Base-by-base conservation (phyloP, 768 basidiomycete genomes). In the Mycena rosella region DNA sequence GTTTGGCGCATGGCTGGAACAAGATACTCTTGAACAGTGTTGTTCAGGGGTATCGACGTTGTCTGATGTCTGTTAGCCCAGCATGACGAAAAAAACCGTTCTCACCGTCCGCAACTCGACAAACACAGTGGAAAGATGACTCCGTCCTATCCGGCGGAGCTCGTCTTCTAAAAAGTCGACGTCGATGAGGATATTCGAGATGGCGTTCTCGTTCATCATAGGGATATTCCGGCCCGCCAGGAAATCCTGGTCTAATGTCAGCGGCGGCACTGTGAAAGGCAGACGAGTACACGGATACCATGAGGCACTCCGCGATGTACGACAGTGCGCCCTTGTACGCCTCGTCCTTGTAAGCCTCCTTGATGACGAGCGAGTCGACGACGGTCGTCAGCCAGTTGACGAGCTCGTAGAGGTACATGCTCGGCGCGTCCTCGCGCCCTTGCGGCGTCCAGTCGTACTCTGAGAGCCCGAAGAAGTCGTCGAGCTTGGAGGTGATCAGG, bases 371-470 rank as follows among this genome's bases (percentile, higher is more conserved):
- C 65, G 89, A 95, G 78, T 99, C 98, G 53, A 99, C 95, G 61
- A 98, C 94, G 2, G 96, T 98, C 42, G 92, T 96, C 58, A 99
- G 85, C 93, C 96, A 99, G 77, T 96, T 96, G 77, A 97, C 88
- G 74, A 99, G 88, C 78, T 98, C 97, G 76, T 95, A 92, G 3
- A 99, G 85, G 79, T 98, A 98, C 87, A 92, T 92, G 86, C 95
- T 96, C 48, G 96, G 95, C 38, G 89, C 89, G 64, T 87, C 84
- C 75, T 94, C 91, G 36, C 88, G 87, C 14, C 82, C 77, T 36
- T 84, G 81, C 11, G 95, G 93, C 38, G 91, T 92, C 96, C 96
- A 99, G 73, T 96, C 91, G 77, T 98, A 98, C 79, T 97, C 95
- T 5, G 96, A 92, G 47, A 97, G 84, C 66, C 95, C 98, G 77